A percentile compares a stretch with the other conserved stretches of the same genome.
Conservation (phyloP, 2,329 filamentous ascomycete genomes). For the Hypoxylon sp. region DNA sequence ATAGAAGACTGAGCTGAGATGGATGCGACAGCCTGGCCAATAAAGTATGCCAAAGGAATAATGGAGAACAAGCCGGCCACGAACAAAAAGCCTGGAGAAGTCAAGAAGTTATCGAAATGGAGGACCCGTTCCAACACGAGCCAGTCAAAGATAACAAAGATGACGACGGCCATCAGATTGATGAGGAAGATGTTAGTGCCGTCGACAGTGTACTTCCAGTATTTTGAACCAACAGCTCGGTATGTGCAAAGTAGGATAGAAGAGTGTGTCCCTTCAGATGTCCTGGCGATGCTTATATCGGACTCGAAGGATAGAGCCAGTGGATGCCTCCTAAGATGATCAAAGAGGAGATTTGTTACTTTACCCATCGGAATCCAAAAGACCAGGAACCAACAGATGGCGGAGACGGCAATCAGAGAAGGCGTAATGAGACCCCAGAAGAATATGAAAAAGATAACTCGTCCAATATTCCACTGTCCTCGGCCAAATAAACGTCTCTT, state of each 20-base stretch:
- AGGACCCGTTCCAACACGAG: conserved; percentile 80
- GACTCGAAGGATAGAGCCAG: conserved; percentile 94
- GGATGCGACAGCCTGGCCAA: conserved; percentile 96
- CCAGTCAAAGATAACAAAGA: conserved; percentile 96
- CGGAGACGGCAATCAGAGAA: conserved; percentile 85
- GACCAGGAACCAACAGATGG: conserved; percentile 94
- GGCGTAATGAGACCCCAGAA: conserved; percentile 96
- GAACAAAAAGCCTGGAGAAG: conserved; percentile 89
- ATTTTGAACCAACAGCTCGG: conserved; percentile 91
- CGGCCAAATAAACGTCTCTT: conserved; percentile 94
- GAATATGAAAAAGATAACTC: conserved; percentile 95
- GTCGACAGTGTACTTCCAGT: conserved; percentile 99
- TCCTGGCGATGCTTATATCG: conserved; percentile 81
- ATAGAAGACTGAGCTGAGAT: conserved; percentile 99
- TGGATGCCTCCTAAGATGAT: conserved; percentile 92
- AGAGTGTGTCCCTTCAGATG: conserved; percentile 78
- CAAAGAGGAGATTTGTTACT: conserved; percentile 88
- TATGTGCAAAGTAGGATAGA: conserved; percentile 97
- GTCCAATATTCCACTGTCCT: conserved; percentile 94
- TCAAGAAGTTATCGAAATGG: conserved; percentile 79
- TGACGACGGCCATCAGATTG: conserved; percentile 93
- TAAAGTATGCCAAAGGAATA: conserved; percentile 97
- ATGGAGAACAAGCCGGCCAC: conserved; percentile 88
- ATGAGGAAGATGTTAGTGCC: conserved; percentile 99
- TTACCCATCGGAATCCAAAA: conserved; percentile 99